A percentile compares a stretch with the other conserved stretches of the same genome.
Conservation (phyloP, 495 filamentous ascomycete genomes). For the Penicillium samsonianum region DNA sequence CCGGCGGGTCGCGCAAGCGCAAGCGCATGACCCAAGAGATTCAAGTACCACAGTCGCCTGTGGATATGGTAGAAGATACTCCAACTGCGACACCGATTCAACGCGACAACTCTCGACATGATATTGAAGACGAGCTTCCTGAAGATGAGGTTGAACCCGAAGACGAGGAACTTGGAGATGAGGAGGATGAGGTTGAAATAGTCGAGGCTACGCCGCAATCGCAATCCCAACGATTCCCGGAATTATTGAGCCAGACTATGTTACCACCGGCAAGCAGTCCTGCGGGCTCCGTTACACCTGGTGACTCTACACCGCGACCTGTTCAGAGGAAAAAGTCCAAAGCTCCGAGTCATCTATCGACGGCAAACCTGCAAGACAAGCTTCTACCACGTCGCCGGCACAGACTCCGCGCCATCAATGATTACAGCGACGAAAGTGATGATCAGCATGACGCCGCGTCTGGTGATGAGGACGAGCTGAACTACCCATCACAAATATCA, state of each 20-base stretch:
- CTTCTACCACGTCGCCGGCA: slow-evolving; percentile 47
- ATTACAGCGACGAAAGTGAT: slow-evolving; percentile 39
- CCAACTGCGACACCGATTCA: slow-evolving; percentile 6
- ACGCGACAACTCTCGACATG: background rate
- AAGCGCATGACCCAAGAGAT: slow-evolving; percentile 29
- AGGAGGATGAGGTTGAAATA: background rate
- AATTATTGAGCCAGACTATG: slow-evolving; percentile 52
- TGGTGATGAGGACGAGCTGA: slow-evolving; percentile 46
- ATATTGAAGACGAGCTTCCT: background rate
- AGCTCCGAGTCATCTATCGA: slow-evolving; percentile 43
- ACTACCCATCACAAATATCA: slow-evolving; percentile 30
- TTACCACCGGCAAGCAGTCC: slow-evolving; percentile 53
- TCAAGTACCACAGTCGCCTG: slow-evolving; percentile 25
- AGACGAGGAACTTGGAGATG: background rate
- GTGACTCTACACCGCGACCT: slow-evolving; percentile 13
- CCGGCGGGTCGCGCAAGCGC: slow-evolving; percentile 41
- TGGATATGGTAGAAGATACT: slow-evolving; percentile 23
- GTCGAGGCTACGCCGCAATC: slow-evolving; percentile 16
- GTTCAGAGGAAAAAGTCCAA: slow-evolving; percentile 32
- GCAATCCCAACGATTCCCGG: slow-evolving; percentile 27
- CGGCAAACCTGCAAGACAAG: slow-evolving; percentile 47
- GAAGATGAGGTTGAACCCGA: background rate
- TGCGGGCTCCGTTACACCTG: slow-evolving; percentile 23
- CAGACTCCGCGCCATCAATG: slow-evolving; percentile 19
- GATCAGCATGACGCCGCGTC: slow-evolving; percentile 33